Percentiles rank a stretch among this genome's conserved stretches.
phyloP scores from a whole-genome alignment of 768 basidiomycete species.

The Pulveroboletus sp. region DNA sequence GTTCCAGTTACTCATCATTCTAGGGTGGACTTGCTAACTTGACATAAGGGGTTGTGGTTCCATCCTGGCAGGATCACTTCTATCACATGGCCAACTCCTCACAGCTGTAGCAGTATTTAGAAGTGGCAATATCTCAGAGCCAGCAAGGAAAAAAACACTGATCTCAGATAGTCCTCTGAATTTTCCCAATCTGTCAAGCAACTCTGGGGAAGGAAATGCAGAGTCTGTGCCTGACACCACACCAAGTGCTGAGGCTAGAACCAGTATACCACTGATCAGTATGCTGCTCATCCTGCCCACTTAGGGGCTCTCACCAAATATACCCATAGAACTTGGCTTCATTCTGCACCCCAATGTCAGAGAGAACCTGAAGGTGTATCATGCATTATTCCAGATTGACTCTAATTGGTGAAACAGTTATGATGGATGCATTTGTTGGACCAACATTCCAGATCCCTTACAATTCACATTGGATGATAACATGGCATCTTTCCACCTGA shows the following conservation, averaged over 20 bases:
- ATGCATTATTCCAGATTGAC: neutral
- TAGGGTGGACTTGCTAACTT: neutral
- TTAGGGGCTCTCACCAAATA: neutral
- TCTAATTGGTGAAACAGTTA: neutral
- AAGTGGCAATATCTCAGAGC: neutral
- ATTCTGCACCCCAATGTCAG: neutral
- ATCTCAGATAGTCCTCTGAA: neutral
- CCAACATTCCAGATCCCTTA: neutral
- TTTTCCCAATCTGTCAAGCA: neutral
- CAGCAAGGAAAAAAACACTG: neutral
- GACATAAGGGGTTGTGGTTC: neutral
- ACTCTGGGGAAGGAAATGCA: neutral
- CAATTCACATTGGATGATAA: neutral
- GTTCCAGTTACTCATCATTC: neutral
- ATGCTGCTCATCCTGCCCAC: neutral
- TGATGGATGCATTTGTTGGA: neutral
- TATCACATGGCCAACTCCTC: neutral
- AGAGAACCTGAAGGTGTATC: neutral
- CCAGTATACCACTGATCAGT: neutral
- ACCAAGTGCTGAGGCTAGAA: neutral
- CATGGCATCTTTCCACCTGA: neutral
- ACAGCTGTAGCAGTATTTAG: neutral
- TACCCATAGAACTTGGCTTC: neutral
- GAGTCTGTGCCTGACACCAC: too few relatives aligned
- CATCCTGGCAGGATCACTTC: neutral